Conservation (phyloP, 495 filamentous ascomycete genomes). For the Penicillium odoratum region DNA sequence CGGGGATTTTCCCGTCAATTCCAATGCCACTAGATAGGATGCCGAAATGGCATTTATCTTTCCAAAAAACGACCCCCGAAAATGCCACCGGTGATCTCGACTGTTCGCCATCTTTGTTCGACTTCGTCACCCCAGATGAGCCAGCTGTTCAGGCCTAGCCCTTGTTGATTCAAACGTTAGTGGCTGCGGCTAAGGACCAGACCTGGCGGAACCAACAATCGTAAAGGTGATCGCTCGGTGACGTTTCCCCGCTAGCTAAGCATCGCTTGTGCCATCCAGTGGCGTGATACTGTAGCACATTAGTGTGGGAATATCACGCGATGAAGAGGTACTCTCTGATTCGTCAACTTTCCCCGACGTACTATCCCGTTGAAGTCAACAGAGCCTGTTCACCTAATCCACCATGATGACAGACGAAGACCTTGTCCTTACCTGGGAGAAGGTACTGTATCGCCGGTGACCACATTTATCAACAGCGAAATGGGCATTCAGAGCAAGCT, state of each 20-base stretch:
- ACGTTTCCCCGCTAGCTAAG: constrained; percentile 75
- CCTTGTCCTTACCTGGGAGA: constrained; percentile 38
- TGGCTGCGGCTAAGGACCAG: constrained; percentile 56
- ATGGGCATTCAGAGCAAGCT: constrained; percentile 25
- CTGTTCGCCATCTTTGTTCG: constrained; percentile 48
- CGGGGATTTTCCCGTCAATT: constrained; percentile 55
- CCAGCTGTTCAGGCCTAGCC: constrained; percentile 54
- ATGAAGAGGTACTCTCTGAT: constrained; percentile 22
- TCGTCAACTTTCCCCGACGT: constrained; percentile 23
- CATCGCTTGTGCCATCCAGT: constrained; percentile 47
- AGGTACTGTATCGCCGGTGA: constrained; percentile 47
- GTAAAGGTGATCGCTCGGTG: constrained; percentile 61
- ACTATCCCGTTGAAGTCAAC: constrained; percentile 58
- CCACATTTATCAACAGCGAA: constrained; percentile 15
- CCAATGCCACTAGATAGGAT: constrained; percentile 69
- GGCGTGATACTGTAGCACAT: constrained; percentile 79
- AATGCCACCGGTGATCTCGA: constrained; percentile 37
- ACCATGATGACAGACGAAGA: constrained; percentile 53
- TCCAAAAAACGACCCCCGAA: constrained; percentile 56
- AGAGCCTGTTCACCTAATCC: constrained; percentile 63
- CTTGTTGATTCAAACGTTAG: constrained; percentile 41
- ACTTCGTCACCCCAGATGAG: constrained; percentile 58
- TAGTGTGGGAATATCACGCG: constrained; percentile 50
- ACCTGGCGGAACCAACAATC: constrained; percentile 73
- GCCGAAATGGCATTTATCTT: constrained; percentile 45